Base-by-base conservation (phyloP, 257 asterid species). In the Voacanga thouarsii region DNA sequence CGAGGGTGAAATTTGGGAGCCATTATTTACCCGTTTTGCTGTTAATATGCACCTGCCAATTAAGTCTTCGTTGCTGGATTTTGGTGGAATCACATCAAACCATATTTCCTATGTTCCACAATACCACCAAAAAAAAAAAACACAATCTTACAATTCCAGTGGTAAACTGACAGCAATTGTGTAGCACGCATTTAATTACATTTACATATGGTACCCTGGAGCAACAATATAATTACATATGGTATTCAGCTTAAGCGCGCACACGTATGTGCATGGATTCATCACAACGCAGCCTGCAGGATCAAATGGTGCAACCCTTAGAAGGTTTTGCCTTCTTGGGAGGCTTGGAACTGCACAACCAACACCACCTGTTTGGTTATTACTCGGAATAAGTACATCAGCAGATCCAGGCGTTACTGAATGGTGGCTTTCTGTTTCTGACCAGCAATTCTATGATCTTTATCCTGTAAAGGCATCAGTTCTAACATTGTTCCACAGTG, bases 401-500 rank as follows among this genome's bases (percentile, higher is more conserved):
- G 14, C 21, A 51, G 56, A 51, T 0, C 56, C 21, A 15, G 56
- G 56, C 21, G 18, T 51, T 12, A 14, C 6, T 51, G 21, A 15
- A 15, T 19, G 2, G 21, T 51, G 4, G 12, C 45, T 77, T 53
- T 12, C 30, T 67, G 16, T 41, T 28, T 61, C 26, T 61, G 12
- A 23, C 64, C 63, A 51, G 63, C 73, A 39, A 18, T 50, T 33
- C 68, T 23, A 67, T 23, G 18, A 43, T 33, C 26, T 23, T 70
- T 26, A 70, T 70, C 19, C 14, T 43, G 57, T 14, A 12, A 70
- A 26, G 56, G 19, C 19, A 23, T 44, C 56, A 43, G 53, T 44
- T 28, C 75, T n/a, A n/a, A 47, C 16, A 30, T 23, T 43, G 55
- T n/a, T 59, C 56, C 28, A 50, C 74, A 88, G 88, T 64, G 86